phyloP scores from a whole-genome alignment of 73 alveolate species.

The Tetrahymena malaccensis region DNA sequence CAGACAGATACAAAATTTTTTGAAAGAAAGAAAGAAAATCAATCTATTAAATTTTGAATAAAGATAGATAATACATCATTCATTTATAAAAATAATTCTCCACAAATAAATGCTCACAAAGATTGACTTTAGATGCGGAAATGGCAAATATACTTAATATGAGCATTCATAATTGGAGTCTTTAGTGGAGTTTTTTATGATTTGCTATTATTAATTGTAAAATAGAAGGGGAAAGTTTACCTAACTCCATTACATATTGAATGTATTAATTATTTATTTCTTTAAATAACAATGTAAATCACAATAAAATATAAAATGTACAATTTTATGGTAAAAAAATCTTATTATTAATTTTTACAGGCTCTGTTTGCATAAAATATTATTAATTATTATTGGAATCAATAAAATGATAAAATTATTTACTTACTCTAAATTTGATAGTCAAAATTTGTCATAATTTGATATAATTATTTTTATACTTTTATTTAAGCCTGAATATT shows the following conservation, averaged over 20 bases:
- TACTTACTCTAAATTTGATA: neutral
- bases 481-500: neutral
- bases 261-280: too few species aligned
- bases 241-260: neutral
- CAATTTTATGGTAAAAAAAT: too few species aligned
- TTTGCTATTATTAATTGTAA: too few species aligned
- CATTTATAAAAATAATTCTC: neutral
- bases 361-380: neutral
- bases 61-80: neutral
- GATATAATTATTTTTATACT: neutral
- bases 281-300: neutral
- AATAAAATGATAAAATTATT: too few species aligned
- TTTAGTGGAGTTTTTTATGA: neutral
- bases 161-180: neutral
- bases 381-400: too few species aligned
- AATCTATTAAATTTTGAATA: too few species aligned
- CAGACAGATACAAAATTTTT: neutral
- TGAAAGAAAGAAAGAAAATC: too few species aligned
- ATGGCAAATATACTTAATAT: neutral
- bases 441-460: neutral
- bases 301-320: too few species aligned
- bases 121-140: neutral
- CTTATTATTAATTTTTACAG: neutral
- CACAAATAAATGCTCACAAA: neutral
- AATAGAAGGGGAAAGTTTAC: neutral